phyloP scores from a whole-genome alignment of 331 rosid species.

The Erythrophleum ivorense region DNA sequence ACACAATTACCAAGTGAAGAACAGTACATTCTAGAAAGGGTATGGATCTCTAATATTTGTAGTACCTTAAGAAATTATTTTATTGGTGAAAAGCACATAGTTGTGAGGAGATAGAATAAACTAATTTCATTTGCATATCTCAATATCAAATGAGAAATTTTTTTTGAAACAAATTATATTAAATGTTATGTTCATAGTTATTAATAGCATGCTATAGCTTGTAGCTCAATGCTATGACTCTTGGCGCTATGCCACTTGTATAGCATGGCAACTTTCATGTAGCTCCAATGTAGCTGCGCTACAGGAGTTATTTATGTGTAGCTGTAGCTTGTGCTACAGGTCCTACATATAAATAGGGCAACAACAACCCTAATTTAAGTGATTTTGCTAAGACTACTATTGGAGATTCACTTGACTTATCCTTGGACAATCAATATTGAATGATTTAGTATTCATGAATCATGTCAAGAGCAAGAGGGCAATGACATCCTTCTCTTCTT shows the following conservation, averaged over 20 bases:
- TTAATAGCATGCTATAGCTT: background rate
- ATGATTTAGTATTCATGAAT: background rate
- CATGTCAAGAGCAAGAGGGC: background rate
- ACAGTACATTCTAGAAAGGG: constrained; percentile 83
- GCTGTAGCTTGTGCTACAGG: background rate
- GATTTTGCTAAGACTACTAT: background rate
- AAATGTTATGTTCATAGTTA: background rate
- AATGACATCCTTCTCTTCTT: background rate
- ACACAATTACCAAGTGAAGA: constrained; percentile 66
- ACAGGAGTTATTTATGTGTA: background rate
- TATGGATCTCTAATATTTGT: constrained; percentile 38
- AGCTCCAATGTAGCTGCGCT: background rate
- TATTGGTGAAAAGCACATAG: background rate
- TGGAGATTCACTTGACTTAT: background rate
- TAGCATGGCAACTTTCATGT: background rate
- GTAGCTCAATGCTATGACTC: background rate
- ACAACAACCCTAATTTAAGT: background rate
- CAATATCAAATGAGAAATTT: background rate
- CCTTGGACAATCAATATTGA: background rate
- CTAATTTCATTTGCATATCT: constrained; percentile 18
- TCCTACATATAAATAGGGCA: background rate
- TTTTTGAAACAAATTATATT: background rate
- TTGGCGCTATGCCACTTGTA: background rate
- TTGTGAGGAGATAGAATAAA: background rate
- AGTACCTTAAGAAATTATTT: constrained; percentile 3